Conservation (phyloP, 139 green algal genomes). For the Picochlorum sp. region DNA sequence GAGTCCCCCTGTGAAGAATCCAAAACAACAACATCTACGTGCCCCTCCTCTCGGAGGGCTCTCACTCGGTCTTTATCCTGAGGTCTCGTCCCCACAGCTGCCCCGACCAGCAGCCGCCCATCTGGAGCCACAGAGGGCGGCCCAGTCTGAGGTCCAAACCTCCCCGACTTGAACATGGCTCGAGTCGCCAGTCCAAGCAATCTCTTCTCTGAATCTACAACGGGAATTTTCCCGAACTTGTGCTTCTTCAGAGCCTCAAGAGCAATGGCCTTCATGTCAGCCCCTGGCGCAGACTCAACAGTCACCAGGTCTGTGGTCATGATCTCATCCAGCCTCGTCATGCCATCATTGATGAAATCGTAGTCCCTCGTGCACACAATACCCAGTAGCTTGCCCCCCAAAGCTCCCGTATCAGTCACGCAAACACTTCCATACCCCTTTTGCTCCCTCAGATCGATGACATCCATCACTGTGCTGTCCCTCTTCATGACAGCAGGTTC, state of each 20-base stretch:
- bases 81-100: constrained; percentile 81
- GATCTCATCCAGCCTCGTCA: constrained; percentile 55
- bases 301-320: constrained; percentile 72
- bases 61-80: constrained; percentile 65
- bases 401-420: constrained; percentile 72
- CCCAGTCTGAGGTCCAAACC: constrained; percentile 18
- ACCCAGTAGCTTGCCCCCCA: constrained; percentile 77
- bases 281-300: constrained; percentile 8
- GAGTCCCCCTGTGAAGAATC: constrained; percentile 86
- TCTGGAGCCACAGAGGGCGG: constrained; percentile 50
- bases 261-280: constrained; percentile 31
- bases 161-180: constrained; percentile 39
- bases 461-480: constrained; percentile 42
- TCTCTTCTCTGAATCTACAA: constrained; percentile 57
- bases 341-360: constrained; percentile 71
- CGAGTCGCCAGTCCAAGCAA: constrained; percentile 65
- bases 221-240: constrained; percentile 58
- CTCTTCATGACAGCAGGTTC: constrained; percentile 41
- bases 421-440: constrained; percentile 40
- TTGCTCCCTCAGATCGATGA: constrained; percentile 51
- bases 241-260: constrained; percentile 40
- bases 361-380: constrained; percentile 71
- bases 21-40: constrained; percentile 80
- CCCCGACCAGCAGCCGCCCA: constrained; percentile 71
- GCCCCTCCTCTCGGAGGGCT: constrained; percentile 34